Evolutionary conservation across 2,329 filamentous ascomycete genomes (phyloP).

Genomic region (Stagonosporopsis vannaccii): DNA sequence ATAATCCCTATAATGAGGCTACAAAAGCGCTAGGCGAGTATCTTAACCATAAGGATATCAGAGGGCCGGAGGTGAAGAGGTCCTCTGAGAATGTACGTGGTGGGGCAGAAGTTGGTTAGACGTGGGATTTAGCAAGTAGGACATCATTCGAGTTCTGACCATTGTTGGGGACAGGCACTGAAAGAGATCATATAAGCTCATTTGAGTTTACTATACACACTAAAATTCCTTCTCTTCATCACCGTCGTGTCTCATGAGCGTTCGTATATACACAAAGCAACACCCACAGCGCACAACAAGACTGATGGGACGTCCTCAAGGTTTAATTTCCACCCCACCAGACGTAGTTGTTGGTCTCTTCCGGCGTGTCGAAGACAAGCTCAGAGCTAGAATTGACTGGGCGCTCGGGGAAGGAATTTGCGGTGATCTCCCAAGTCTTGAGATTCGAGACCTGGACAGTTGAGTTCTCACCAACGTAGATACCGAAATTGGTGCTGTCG

Average conservation of each 20-base stretch:
- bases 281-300: not conserved
- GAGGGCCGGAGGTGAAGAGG: too few relatives aligned
- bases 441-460: constrained; percentile 47
- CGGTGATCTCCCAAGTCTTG: constrained; percentile 50
- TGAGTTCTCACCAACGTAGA: constrained; percentile 51
- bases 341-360: constrained; percentile 54
- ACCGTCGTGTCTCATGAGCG: not conserved
- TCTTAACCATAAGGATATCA: too few relatives aligned
- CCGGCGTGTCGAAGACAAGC: constrained; percentile 53
- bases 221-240: not conserved
- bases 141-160: too few relatives aligned
- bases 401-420: constrained; percentile 52
- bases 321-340: constrained; percentile 56
- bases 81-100: too few relatives aligned
- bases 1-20: too few relatives aligned
- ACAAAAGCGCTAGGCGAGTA: too few relatives aligned
- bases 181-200: too few relatives aligned
- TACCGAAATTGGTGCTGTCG: constrained; percentile 54
- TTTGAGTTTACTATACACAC: not conserved
- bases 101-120: too few relatives aligned
- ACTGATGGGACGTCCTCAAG: not conserved
- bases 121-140: too few relatives aligned
- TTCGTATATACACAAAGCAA: not conserved
- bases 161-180: too few relatives aligned
- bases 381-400: constrained; percentile 52